Percentiles rank a stretch among this genome's conserved stretches.
These are phyloP conservation scores for Talaromyces adpressus DNA, from an alignment of 495 filamentous ascomycete species.

Conservation along the genomic window DNA sequence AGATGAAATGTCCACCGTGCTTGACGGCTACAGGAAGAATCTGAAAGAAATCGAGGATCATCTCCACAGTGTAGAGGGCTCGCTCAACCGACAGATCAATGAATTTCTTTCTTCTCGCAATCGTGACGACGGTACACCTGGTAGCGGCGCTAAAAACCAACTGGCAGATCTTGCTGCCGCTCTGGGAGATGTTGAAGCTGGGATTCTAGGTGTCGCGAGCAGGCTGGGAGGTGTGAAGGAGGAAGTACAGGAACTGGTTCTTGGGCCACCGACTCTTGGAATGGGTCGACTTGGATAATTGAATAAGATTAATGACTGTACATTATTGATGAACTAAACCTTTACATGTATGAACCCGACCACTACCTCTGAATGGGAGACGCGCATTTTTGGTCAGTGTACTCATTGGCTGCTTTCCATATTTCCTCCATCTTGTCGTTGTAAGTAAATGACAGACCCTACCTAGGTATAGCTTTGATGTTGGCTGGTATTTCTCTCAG, in stretches of 20 bases:
- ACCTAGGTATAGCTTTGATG: too few relatives aligned
- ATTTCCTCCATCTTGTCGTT: neutral
- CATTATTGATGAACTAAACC: slow-evolving; percentile 3
- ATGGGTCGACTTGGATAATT: slow-evolving; percentile 21
- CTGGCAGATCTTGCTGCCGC: slow-evolving; percentile 58
- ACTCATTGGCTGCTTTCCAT: neutral
- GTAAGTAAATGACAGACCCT: neutral
- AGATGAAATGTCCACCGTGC: slow-evolving; percentile 61
- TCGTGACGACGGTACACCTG: slow-evolving; percentile 35
- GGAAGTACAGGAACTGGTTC: slow-evolving; percentile 58
- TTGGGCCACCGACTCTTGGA: slow-evolving; percentile 39
- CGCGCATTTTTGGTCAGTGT: neutral
- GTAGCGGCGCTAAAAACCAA: slow-evolving; percentile 36
- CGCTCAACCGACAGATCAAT: slow-evolving; percentile 62
- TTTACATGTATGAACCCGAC: too few relatives aligned
- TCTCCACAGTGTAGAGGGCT: slow-evolving; percentile 65
- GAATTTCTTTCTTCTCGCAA: slow-evolving; percentile 52
- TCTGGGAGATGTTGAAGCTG: slow-evolving; percentile 69
- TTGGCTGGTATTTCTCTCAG: too few relatives aligned
- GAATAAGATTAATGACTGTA: slow-evolving; percentile 11
- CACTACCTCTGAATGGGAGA: neutral
- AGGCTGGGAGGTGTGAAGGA: slow-evolving; percentile 64
- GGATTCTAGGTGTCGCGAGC: slow-evolving; percentile 67
- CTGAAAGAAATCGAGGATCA: slow-evolving; percentile 79
- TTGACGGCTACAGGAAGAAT: slow-evolving; percentile 59